Evolutionary conservation across 768 basidiomycete genomes (phyloP).

Genomic region (Amanita pseudoporphyria): DNA sequence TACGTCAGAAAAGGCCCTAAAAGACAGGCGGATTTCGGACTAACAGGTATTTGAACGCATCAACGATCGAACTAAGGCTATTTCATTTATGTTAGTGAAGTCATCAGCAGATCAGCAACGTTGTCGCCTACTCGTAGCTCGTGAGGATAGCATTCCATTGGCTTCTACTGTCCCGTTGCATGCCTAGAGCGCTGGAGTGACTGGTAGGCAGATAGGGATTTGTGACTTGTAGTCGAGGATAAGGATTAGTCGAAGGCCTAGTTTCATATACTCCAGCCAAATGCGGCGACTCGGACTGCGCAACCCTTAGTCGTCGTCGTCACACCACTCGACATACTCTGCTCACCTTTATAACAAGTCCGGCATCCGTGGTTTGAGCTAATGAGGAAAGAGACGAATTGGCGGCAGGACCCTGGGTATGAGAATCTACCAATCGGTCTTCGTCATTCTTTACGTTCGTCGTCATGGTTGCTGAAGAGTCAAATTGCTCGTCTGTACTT

Average conservation of each 20-base stretch:
- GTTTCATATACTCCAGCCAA: conserved; percentile 27
- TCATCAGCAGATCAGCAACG: conserved; percentile 5
- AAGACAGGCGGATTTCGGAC: not conserved
- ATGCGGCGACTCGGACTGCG: conserved; percentile 22
- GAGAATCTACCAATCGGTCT: conserved; percentile 13
- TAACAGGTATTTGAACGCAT: conserved; percentile 47
- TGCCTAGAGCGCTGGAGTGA: conserved; percentile 15
- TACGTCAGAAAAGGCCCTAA: not conserved
- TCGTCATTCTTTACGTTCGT: conserved; percentile 32
- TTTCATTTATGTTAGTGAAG: conserved; percentile 5
- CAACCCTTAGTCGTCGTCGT: conserved; percentile 3
- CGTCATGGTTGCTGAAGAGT: conserved; percentile 22
- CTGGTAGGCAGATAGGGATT: conserved; percentile 25
- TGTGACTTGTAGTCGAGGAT: conserved; percentile 29
- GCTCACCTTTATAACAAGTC: conserved; percentile 1
- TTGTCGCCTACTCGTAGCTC: conserved; percentile 25
- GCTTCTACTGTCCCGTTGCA: conserved; percentile 23
- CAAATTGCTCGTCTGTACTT: conserved; percentile 18
- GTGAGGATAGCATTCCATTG: conserved; percentile 37
- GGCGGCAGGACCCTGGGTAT: conserved; percentile 13
- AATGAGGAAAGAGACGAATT: conserved; percentile 1
- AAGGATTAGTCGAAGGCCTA: too few species aligned
- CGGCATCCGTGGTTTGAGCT: not conserved
- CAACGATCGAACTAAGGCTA: conserved; percentile 39
- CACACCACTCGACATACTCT: not conserved